A percentile compares a stretch with the other conserved stretches of the same genome.
phyloP scores from a whole-genome alignment of 1,284 basidiomycete genomes.

The Fomitopsis pinicola region DNA sequence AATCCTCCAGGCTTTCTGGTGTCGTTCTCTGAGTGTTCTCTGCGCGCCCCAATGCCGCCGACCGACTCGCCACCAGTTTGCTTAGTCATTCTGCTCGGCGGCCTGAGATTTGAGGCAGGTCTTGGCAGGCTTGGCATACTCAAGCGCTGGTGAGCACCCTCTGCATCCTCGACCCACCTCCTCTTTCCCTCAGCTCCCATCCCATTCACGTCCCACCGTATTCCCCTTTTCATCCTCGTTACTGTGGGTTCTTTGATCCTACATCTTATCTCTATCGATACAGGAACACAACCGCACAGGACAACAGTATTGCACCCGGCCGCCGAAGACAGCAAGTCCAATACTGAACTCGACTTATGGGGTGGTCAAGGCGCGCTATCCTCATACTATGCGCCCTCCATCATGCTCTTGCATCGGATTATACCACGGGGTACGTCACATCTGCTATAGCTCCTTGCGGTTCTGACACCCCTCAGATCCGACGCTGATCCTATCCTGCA shows the following conservation, averaged over 20 bases:
- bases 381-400: neutral
- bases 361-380: neutral
- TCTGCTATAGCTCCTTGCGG: neutral
- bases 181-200: neutral
- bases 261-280: too few species aligned
- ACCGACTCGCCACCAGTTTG: neutral
- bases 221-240: too few species aligned
- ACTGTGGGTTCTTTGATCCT: too few species aligned
- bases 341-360: neutral
- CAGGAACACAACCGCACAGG: too few species aligned
- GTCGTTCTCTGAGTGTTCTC: too few species aligned
- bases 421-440: constrained; percentile 8
- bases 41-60: neutral
- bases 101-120: neutral
- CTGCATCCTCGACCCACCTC: neutral
- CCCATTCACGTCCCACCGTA: too few species aligned
- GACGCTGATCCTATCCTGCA: constrained; percentile 66
- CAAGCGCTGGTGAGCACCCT: neutral
- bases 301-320: too few species aligned
- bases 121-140: neutral
- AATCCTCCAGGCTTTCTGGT: too few species aligned
- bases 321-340: neutral
- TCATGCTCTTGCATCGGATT: neutral
- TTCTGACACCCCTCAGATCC: constrained; percentile 21
- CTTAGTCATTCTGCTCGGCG: neutral